A percentile compares a stretch with the other conserved stretches of the same genome.
Evolutionary conservation across 495 filamentous ascomycete species (phyloP).

Genomic region (Talaromyces ruber): DNA sequence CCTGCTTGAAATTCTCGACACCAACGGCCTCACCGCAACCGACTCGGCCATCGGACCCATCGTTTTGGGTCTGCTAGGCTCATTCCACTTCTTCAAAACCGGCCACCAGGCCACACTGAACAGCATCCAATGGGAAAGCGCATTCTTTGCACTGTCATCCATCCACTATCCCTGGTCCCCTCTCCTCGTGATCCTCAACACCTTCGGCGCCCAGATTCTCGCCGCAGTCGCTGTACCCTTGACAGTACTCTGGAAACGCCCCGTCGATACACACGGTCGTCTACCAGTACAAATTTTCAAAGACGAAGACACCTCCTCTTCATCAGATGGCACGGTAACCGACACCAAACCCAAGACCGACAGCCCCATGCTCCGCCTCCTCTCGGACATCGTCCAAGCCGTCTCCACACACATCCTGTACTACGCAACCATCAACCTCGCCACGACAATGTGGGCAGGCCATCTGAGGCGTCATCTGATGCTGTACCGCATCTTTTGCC

Average conservation of each 20-base stretch:
- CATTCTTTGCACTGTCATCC: conserved; percentile 78
- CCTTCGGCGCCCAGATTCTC: conserved; percentile 81
- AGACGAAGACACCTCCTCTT: not conserved
- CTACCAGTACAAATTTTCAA: conserved; percentile 9
- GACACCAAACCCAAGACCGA: conserved; percentile 27
- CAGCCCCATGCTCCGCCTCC: conserved; percentile 26
- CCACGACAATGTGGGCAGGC: conserved; percentile 82
- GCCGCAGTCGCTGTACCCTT: conserved; percentile 71
- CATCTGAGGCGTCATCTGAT: conserved; percentile 85
- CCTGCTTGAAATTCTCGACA: conserved; percentile 80
- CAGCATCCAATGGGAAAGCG: conserved; percentile 94
- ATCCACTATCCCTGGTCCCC: conserved; percentile 88
- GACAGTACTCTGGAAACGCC: conserved; percentile 77
- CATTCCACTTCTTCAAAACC: conserved; percentile 95
- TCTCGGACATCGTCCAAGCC: conserved; percentile 62
- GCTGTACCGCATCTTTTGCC: conserved; percentile 93
- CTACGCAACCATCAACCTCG: conserved; percentile 69
- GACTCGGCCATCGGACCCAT: conserved; percentile 74
- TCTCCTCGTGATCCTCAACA: conserved; percentile 73
- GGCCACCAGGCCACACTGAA: conserved; percentile 87
- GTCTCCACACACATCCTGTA: conserved; percentile 68
- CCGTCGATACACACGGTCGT: conserved; percentile 28
- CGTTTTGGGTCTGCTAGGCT: conserved; percentile 75
- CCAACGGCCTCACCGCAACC: conserved; percentile 50
- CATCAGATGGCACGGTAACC: conserved; percentile 18